phyloP scores from a whole-genome alignment of 225 moss, liverwort and hornwort genomes.

The Rhytidiadelphus loreus region DNA sequence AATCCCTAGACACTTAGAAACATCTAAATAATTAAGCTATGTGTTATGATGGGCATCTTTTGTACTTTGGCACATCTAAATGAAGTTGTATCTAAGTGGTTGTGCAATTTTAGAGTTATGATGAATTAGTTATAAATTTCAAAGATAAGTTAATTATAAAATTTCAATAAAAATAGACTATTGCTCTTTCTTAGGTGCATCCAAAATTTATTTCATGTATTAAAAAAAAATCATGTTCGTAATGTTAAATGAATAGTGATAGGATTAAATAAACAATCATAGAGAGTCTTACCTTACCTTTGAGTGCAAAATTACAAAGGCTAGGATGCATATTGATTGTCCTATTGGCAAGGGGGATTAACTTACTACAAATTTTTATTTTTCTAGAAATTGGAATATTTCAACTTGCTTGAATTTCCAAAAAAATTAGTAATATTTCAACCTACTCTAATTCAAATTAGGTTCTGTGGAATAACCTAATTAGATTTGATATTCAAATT shows the following conservation, averaged over 20 bases:
- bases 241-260: not conserved
- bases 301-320: fast-evolving
- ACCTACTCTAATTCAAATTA: not conserved
- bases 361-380: fast-evolving
- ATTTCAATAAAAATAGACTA: not conserved
- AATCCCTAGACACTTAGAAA: not conserved
- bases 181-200: not conserved
- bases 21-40: not conserved
- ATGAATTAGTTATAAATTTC: not conserved
- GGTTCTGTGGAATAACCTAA: not conserved
- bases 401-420: too few relatives aligned
- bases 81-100: not conserved
- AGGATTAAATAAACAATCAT: not conserved
- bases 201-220: not conserved
- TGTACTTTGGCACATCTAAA: not conserved
- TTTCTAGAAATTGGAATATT: not conserved
- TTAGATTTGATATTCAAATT: not conserved
- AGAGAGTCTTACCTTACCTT: not conserved
- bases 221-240: fast-evolving
- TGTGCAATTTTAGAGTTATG: not conserved
- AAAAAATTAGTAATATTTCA: not conserved
- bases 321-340: not conserved
- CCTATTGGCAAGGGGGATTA: fast-evolving
- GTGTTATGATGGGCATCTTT: not conserved
- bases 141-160: not conserved